Conservation (phyloP, 495 filamentous ascomycete species). For the Amphirosellinia nigrospora region DNA sequence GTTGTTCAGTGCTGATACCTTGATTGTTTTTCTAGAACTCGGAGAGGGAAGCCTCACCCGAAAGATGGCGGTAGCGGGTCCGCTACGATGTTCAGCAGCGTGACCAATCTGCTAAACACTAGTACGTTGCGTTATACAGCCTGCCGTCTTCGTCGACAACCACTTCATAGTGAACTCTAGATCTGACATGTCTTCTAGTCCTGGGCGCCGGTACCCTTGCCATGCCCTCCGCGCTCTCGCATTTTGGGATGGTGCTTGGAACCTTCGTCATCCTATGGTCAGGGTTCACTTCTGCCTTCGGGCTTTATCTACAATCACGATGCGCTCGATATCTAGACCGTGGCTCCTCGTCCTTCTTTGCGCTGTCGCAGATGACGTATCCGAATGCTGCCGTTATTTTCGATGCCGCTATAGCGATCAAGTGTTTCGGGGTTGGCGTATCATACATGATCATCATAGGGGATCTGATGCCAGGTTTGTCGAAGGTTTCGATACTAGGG, state of each 20-base stretch:
- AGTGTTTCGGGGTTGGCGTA: constrained; percentile 96
- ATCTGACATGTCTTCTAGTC: constrained; percentile 56
- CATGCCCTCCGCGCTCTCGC: constrained; percentile 91
- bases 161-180: too few species aligned
- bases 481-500: constrained; percentile 66
- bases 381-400: constrained; percentile 96
- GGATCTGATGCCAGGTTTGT: constrained; percentile 95
- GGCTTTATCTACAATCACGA: constrained; percentile 90
- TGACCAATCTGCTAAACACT: constrained; percentile 95
- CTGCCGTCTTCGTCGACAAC: background rate
- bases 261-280: constrained; percentile 89
- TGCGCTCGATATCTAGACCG: constrained; percentile 92
- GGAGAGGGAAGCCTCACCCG: constrained; percentile 41
- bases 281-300: constrained; percentile 84
- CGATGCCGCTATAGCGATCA: constrained; percentile 94
- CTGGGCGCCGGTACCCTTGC: constrained; percentile 92
- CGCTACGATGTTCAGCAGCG: constrained; percentile 88
- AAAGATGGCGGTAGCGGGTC: constrained; percentile 62
- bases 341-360: constrained; percentile 81
- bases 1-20: background rate
- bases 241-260: constrained; percentile 87
- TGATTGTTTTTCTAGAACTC: constrained; percentile 32
- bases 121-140: constrained; percentile 64
- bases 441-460: constrained; percentile 99
- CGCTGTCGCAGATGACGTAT: constrained; percentile 92